phyloP scores from a whole-genome alignment of 352 stramenopile genomes.

The Phytophthora crassamura region DNA sequence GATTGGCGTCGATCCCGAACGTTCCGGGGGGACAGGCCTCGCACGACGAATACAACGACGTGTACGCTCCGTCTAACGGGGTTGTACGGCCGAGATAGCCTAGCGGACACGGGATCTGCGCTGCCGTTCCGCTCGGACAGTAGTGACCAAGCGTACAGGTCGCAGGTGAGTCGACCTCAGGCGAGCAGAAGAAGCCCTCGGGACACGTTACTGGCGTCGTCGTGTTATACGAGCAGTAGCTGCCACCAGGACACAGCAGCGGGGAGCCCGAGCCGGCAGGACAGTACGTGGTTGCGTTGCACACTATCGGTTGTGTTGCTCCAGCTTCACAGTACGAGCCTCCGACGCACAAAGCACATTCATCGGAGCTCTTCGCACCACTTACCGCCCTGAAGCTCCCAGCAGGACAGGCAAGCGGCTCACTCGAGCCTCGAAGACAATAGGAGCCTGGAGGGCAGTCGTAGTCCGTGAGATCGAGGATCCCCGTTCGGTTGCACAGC shows the following conservation, averaged over 20 bases:
- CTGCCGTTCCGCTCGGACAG: slow-evolving; percentile 61
- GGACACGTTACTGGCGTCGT: slow-evolving; percentile 60
- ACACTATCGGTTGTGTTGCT: slow-evolving; percentile 55
- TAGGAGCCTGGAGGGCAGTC: slow-evolving; percentile 80
- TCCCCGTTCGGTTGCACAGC: slow-evolving; percentile 75
- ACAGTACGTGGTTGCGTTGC: slow-evolving; percentile 67
- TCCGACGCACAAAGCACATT: slow-evolving; percentile 58
- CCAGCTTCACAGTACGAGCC: slow-evolving; percentile 70
- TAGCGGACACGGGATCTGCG: slow-evolving; percentile 76
- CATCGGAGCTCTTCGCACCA: slow-evolving; percentile 44
- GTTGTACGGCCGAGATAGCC: slow-evolving; percentile 73
- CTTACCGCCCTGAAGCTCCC: slow-evolving; percentile 47
- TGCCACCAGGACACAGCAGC: slow-evolving; percentile 62
- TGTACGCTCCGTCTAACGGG: slow-evolving; percentile 57
- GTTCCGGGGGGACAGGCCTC: slow-evolving; percentile 79
- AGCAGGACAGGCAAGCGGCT: slow-evolving; percentile 48
- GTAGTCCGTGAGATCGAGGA: slow-evolving; percentile 60
- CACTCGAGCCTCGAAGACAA: slow-evolving; percentile 55
- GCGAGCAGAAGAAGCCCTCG: slow-evolving; percentile 79
- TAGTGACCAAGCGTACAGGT: slow-evolving; percentile 72
- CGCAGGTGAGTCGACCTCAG: slow-evolving; percentile 34
- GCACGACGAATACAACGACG: slow-evolving; percentile 61
- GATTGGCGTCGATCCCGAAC: slow-evolving; percentile 82
- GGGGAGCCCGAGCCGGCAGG: slow-evolving; percentile 54
- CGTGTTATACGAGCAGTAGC: slow-evolving; percentile 84